Percentiles rank a stretch among this genome's conserved stretches.
Evolutionary conservation across 164 flowering plant genomes (phyloP).

Genomic region (Kingdonia uniflora): DNA sequence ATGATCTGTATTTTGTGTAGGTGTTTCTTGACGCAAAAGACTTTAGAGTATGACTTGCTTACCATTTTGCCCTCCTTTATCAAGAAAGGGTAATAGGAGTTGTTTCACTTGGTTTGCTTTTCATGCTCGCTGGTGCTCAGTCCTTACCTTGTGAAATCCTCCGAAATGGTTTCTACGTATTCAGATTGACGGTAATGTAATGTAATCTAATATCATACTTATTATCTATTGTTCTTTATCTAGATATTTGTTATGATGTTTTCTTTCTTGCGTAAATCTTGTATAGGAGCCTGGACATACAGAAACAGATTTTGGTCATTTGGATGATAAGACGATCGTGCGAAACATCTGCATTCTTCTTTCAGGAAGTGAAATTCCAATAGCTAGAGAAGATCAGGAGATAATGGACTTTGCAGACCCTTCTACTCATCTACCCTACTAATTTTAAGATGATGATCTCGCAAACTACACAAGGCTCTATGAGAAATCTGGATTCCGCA

Average conservation of each 20-base stretch:
- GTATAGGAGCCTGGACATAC: conserved; percentile 56
- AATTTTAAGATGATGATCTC: conserved; percentile 62
- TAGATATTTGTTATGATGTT: too few species aligned
- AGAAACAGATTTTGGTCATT: conserved; percentile 65
- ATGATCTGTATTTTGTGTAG: not conserved
- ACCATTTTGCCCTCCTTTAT: too few species aligned
- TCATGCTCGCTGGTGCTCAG: not conserved
- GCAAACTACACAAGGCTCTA: too few species aligned
- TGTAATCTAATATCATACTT: too few species aligned
- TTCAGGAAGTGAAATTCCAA: too few species aligned
- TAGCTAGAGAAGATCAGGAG: too few species aligned
- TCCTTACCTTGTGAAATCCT: conserved; percentile 6
- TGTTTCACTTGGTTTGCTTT: too few species aligned
- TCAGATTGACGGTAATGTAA: conserved; percentile 36
- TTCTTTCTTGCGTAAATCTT: not conserved
- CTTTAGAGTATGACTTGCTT: not conserved
- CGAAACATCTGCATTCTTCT: conserved; percentile 45
- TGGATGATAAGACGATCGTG: conserved; percentile 47
- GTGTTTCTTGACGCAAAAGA: not conserved
- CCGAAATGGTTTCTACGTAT: conserved; percentile 54
- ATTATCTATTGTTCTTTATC: too few species aligned
- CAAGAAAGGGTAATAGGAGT: too few species aligned
- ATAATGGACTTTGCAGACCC: conserved; percentile 45
- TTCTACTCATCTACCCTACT: conserved; percentile 54
- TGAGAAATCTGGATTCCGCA: too few species aligned